A percentile compares a stretch with the other conserved stretches of the same genome.
These are phyloP conservation scores for Populus deltoides DNA, from an alignment of 345 rosid species.

Conservation along the genomic window DNA sequence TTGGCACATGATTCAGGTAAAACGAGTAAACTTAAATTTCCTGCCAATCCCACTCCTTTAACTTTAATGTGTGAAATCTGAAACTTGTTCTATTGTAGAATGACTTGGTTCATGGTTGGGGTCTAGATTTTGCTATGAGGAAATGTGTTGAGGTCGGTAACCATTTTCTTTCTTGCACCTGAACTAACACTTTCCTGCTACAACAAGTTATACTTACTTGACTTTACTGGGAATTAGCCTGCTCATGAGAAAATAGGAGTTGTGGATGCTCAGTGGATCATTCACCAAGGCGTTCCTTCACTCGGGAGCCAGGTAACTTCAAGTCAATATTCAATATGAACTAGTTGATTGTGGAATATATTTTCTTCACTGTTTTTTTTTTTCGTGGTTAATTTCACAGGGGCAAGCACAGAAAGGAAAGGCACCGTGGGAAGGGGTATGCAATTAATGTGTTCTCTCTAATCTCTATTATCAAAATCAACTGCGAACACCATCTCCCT, in stretches of 20 bases:
- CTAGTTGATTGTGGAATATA: not conserved
- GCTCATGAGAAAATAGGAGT: slow-evolving; percentile 74
- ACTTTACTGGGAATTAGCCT: slow-evolving; percentile 34
- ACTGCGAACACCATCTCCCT: not conserved
- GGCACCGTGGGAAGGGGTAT: slow-evolving; percentile 72
- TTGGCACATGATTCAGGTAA: slow-evolving; percentile 95
- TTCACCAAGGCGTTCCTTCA: slow-evolving; percentile 67
- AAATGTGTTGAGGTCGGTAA: slow-evolving; percentile 60
- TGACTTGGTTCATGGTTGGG: slow-evolving; percentile 83
- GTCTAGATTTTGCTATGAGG: slow-evolving; percentile 65
- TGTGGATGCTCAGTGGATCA: slow-evolving; percentile 68
- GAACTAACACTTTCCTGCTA: not conserved
- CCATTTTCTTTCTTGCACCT: slow-evolving; percentile 8
- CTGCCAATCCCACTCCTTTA: not conserved
- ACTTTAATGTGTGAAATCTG: not conserved
- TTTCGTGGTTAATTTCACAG: slow-evolving; percentile 20
- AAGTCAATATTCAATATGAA: not conserved
- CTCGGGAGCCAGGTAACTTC: slow-evolving; percentile 62
- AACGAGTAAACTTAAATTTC: not conserved
- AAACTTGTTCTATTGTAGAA: slow-evolving; percentile 37
- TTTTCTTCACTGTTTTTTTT: slow-evolving; percentile 2
- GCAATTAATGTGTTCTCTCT: not conserved
- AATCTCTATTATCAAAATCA: not conserved
- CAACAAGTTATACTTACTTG: not conserved
- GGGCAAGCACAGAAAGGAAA: slow-evolving; percentile 45